These are phyloP conservation scores for Rusavskia elegans DNA, from an alignment of 495 filamentous ascomycete genomes.

Conservation along the genomic window DNA sequence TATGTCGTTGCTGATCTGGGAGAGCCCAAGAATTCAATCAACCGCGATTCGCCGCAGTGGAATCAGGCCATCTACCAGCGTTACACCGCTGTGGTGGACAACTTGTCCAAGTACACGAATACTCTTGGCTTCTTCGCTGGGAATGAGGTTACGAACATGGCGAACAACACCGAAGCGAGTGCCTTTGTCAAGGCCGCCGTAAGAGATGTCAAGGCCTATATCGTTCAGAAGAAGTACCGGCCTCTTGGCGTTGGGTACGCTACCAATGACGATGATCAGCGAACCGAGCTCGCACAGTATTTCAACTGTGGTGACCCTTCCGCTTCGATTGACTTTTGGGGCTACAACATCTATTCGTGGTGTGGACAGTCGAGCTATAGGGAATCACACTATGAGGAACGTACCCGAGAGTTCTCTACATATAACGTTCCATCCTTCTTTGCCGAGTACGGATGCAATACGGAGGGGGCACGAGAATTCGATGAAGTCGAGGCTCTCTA, in stretches of 20 bases:
- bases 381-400: slow-evolving; percentile 58
- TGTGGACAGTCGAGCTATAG: slow-evolving; percentile 66
- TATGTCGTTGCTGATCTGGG: slow-evolving; percentile 87
- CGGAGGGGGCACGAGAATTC: slow-evolving; percentile 56
- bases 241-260: slow-evolving; percentile 86
- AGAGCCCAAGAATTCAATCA: slow-evolving; percentile 65
- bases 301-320: slow-evolving; percentile 68
- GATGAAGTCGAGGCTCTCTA: slow-evolving; percentile 78
- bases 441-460: slow-evolving; percentile 95
- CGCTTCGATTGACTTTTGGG: slow-evolving; percentile 81
- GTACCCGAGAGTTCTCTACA: slow-evolving; percentile 67
- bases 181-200: slow-evolving; percentile 95
- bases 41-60: slow-evolving; percentile 65
- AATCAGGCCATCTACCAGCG: slow-evolving; percentile 54
- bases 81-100: slow-evolving; percentile 75
- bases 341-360: slow-evolving; percentile 99
- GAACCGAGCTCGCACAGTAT: slow-evolving; percentile 64
- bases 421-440: slow-evolving; percentile 94
- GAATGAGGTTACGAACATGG: slow-evolving; percentile 85
- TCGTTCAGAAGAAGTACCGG: slow-evolving; percentile 60
- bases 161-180: slow-evolving; percentile 66
- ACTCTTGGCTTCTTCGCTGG: slow-evolving; percentile 91
- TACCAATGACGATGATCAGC: slow-evolving; percentile 81
- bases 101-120: slow-evolving; percentile 65
- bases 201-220: slow-evolving; percentile 87